Evolutionary conservation across 345 rosid species (phyloP), one percentile per base, ranked within the genome.

Genomic region (Passiflora organensis): DNA sequence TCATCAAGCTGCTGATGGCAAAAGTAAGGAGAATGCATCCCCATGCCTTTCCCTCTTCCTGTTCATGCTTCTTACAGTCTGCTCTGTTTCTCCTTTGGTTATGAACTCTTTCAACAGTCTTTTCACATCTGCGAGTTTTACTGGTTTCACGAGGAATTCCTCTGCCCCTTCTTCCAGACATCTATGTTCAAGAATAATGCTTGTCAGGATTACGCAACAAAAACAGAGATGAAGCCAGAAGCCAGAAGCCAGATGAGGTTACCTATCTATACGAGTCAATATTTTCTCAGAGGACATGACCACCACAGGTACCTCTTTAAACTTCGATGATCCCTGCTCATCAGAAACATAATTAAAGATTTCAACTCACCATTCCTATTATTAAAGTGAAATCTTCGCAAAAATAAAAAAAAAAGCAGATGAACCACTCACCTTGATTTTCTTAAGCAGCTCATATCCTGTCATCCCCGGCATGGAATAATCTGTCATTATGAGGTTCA

Each of bases 91-190:
- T 32, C 76, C 85, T 64, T 56, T 77, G 54, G 77, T 70, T 50
- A 90, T 21, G 58, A 65, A 80, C 43, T 82, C 82, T 60, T 69
- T 87, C 55, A n/a, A n/a, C n/a, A 90, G 53, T 47, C 94, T 67
- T 73, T 69, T 67, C 16, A 90, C 91, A 43, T 90, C 97, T 1
- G 91, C 67, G n/a, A 81, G 66, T 65, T 80, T 80, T 49, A 90
- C 91, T 0, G 97, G 97, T 74, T 90, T 90, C 21, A 88, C 55
- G 10, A 90, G 48, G 65, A 75, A 90, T 28, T 90, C 95, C 75
- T 90, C 97, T 38, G 95, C 97, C 4, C 95, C 97, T 82, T 87
- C 94, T 65, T 87, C 97, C 63, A 89, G 78, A 68, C 96, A 89
- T 58, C 95, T 89, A 73, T 6, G 6, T 23, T 51, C 11, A 42